Conservation (phyloP, 129 eudicot genomes). For the sunflower (Helianthus annuus) region HanXRQr2.0-SUNRISE NC_035437.2:5171970-5172469, state of each 20-base stretch:
- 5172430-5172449: conserved; percentile 8
- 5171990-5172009: no score
- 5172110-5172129: not conserved
- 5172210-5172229: not conserved
- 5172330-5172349: not conserved
- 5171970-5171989: no score
- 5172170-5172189: not conserved
- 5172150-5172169: not conserved
- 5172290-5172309: not conserved
- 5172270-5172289: not conserved
- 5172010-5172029: no score
- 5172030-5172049: no score
- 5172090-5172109: not conserved
- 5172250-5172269: not conserved
- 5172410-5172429: conserved; percentile 5
- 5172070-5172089: not conserved
- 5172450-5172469: conserved; percentile 9
- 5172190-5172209: not conserved
- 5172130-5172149: not conserved
- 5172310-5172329: not conserved
- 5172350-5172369: not conserved
- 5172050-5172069: no score
- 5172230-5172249: not conserved
- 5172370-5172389: conserved; percentile 5
- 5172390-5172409: conserved; percentile 12